Base-by-base conservation (phyloP, 805 yeast genomes). In the Barnettozyma populi region DNA sequence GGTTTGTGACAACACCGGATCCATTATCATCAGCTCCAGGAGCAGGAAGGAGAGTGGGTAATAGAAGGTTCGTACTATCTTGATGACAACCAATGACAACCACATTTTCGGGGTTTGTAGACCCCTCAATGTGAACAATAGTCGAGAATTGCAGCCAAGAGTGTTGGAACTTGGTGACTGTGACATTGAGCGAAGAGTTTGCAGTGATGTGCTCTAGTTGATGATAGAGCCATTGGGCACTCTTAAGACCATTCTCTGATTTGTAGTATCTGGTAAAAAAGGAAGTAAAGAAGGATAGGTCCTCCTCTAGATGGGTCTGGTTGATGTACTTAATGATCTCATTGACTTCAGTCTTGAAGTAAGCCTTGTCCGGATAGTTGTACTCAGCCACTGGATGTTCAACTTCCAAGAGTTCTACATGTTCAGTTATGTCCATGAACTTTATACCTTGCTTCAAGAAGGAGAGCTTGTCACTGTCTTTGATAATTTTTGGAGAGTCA, bases 21-120 rank as follows among this genome's bases (percentile, higher is more conserved):
- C 96, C 95, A 64, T 90, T 86, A 62, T 92, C 98, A 62, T 92
- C 98, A 4, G 96, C 97, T 3, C 98, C 98, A 2, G 97, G 97
- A 0, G 96, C 88, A 21, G 79, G 73, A 54, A 85, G 61, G 18
- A 80, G 52, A 39, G 73, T 73, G 9, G 96, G 97, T 48, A 86
- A 73, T 38, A 86, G 55, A 47, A 87, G 70, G 62, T 88, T 89
- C 53, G 83, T 75, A 2, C 95, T 84, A 63, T 92, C 98, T 61
- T 84, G 86, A 67, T 92, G 98, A 23, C 95, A 86, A 1, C 97
- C 97, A 36, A 92, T 76, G 14, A 92, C 80, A 1, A 92, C 82
- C 5, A 73, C 66, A 29, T 66, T 63, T 5, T 70, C 73, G 39
- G 73, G 67, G 21, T 59, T 58, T 24, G 50, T 56, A 13, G 50